Base-by-base conservation (phyloP, 331 rosid genomes). In the Pyracantha coccinea region DNA sequence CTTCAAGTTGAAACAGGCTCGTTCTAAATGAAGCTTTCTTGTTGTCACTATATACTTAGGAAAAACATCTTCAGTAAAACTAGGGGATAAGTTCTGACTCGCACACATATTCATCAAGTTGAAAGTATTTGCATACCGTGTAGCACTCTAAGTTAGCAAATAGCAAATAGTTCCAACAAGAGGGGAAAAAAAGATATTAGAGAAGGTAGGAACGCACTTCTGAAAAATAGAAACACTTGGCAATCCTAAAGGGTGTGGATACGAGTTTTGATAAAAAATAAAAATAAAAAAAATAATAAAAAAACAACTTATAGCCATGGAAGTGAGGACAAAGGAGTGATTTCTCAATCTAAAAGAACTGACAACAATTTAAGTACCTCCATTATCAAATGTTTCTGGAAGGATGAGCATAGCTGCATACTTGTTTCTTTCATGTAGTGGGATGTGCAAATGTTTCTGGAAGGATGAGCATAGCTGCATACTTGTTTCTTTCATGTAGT, bases 381-480 rank as follows among this genome's bases (percentile, higher is more conserved):
- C 94, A 79, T 81, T 88, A 77, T 91, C 97, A 88, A 87, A 91
- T 88, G 98, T 84, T 73, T 94, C 98, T 45, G 96, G 96, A 80
- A 91, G 71, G 73, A 91, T 95, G 57, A 94, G 90, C 78, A 94
- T 66, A 66, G 92, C 98, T 76, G 97, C 83, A 75, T 91, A 90
- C 92, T 86, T 82, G 77, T 78, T 90, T 87, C 98, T 88, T 81
- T 87, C 89, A 73, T 67, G 80, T 83, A 68, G 84, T 55, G 96
- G 93, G 68, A 93, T 88, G 71, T 85, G 90, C 85, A 88, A 87
- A 91, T 88, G 98, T 84, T 73, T 94, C 98, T 45, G 97, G 95
- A 80, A 91, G 71, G 73, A 91, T 95, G 57, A 94, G 90, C 78
- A 94, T 66, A 66, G 92, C 98, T 76, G 97, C 83, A 75, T 91